Conservation (phyloP, 2,329 filamentous ascomycete genomes). For the Hirsutella thompsonii region DNA sequence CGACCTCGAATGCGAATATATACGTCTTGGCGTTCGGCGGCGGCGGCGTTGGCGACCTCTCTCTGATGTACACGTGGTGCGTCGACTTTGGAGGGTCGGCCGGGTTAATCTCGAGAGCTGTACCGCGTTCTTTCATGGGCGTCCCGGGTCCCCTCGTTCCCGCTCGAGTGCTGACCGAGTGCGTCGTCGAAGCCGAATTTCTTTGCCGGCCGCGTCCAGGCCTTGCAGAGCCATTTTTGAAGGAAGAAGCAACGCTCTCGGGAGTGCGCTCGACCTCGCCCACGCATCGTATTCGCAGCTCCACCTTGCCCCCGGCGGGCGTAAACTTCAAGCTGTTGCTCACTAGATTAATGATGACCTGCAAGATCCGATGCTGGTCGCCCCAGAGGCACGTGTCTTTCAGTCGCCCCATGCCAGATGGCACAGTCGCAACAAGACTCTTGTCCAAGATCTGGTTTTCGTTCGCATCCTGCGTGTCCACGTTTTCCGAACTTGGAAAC, state of each 20-base stretch:
- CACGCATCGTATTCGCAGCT: conserved; percentile 62
- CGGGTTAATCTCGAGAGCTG: conserved; percentile 18
- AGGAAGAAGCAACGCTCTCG: conserved; percentile 38
- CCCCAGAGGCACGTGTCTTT: conserved; percentile 85
- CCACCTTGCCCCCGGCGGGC: conserved; percentile 59
- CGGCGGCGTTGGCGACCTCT: no score
- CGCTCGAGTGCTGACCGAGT: conserved; percentile 6
- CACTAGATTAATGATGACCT: conserved; percentile 88
- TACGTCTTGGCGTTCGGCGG: conserved; percentile 49
- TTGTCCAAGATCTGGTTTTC: conserved; percentile 23
- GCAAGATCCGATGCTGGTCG: conserved; percentile 82
- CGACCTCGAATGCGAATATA: conserved; percentile 75
- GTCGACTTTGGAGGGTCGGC: no score
- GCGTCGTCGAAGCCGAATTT: conserved; percentile 18
- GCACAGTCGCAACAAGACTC: conserved; percentile 45
- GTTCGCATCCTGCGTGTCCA: no score
- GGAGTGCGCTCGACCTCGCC: conserved; percentile 40
- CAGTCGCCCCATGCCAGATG: conserved; percentile 51
- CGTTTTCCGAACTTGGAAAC: conserved; percentile 26
- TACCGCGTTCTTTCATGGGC: no score
- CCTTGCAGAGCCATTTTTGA: conserved; percentile 21
- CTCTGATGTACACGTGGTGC: no score
- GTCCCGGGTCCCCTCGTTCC: no score
- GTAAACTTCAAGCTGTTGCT: conserved; percentile 92
- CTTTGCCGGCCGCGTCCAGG: conserved; percentile 29